Conservation (phyloP, 441 rosid genomes). For the Omphalea diandra region DNA sequence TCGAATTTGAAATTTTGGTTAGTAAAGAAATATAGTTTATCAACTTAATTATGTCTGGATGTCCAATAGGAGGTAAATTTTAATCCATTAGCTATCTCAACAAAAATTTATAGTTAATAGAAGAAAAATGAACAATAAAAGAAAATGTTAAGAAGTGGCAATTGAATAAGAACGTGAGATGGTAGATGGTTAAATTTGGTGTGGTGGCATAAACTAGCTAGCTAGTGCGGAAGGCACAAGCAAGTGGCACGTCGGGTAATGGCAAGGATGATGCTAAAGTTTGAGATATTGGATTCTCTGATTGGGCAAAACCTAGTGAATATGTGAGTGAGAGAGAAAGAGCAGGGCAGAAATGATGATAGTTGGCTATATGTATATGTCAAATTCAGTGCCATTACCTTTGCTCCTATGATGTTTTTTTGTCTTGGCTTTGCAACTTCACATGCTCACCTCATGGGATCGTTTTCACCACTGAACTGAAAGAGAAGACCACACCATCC, state of each 20-base stretch:
- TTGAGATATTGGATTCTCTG: constrained; percentile 9
- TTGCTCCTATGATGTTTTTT: constrained; percentile 13
- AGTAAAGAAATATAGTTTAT: too few species aligned
- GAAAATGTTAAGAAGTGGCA: too few species aligned
- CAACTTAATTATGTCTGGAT: too few species aligned
- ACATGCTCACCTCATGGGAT: constrained; percentile 23
- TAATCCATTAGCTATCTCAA: too few species aligned
- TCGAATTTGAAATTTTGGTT: too few species aligned
- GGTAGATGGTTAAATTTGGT: background rate
- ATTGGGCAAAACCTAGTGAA: background rate
- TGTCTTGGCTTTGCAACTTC: constrained; percentile 20
- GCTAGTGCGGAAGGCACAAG: background rate
- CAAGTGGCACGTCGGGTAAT: constrained; percentile 2
- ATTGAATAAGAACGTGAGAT: too few species aligned
- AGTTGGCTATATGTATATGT: constrained; percentile 4
- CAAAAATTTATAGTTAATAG: too few species aligned
- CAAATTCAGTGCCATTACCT: constrained; percentile 28
- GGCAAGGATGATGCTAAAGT: background rate
- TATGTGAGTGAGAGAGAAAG: background rate
- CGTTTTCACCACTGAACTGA: too few species aligned
- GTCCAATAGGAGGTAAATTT: too few species aligned
- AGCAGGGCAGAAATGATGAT: constrained; percentile 3
- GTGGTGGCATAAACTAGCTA: background rate
- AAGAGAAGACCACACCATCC: background rate
- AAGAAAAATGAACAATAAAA: too few species aligned